phyloP scores from a whole-genome alignment of 208 protist species.

The Angomonas ambiguus region DNA sequence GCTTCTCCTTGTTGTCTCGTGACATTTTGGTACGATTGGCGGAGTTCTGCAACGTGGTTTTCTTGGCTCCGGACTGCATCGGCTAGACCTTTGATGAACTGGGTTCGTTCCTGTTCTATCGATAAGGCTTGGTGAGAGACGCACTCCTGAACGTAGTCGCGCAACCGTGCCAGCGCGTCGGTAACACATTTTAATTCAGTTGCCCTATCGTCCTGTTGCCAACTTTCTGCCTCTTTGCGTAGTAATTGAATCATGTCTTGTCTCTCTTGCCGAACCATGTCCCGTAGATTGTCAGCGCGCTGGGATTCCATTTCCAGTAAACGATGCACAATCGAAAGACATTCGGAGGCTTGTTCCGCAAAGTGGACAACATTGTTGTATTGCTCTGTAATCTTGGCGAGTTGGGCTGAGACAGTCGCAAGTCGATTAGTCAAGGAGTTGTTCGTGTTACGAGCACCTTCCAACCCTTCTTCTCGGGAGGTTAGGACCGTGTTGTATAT shows the following conservation, averaged over 20 bases:
- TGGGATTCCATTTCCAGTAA: slow-evolving; percentile 38
- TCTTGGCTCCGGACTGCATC: slow-evolving; percentile 58
- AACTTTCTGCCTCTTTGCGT: slow-evolving; percentile 14
- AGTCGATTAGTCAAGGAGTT: slow-evolving; percentile 29
- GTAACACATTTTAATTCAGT: not conserved
- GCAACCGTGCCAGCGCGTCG: slow-evolving; percentile 32
- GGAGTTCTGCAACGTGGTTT: slow-evolving; percentile 33
- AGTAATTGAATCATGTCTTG: slow-evolving; percentile 54
- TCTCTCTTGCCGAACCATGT: slow-evolving; percentile 43
- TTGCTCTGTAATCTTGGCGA: slow-evolving; percentile 32
- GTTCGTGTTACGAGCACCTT: slow-evolving; percentile 39
- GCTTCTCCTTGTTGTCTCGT: slow-evolving; percentile 37
- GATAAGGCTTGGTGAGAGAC: slow-evolving; percentile 25
- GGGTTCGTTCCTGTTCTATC: slow-evolving; percentile 31
- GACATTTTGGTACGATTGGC: slow-evolving; percentile 45
- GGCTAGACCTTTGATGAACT: slow-evolving; percentile 42
- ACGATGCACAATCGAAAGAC: slow-evolving; percentile 28
- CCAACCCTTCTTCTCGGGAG: slow-evolving; percentile 12
- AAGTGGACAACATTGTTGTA: slow-evolving; percentile 39
- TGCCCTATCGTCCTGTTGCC: slow-evolving; percentile 9
- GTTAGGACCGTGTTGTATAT: not conserved
- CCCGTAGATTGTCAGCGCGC: slow-evolving; percentile 43
- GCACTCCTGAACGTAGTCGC: slow-evolving; percentile 41
- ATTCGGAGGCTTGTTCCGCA: slow-evolving; percentile 36
- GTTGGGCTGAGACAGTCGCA: slow-evolving; percentile 21